Base-by-base conservation (phyloP, 257 asterid genomes). In the Penstemon eatonii region DNA sequence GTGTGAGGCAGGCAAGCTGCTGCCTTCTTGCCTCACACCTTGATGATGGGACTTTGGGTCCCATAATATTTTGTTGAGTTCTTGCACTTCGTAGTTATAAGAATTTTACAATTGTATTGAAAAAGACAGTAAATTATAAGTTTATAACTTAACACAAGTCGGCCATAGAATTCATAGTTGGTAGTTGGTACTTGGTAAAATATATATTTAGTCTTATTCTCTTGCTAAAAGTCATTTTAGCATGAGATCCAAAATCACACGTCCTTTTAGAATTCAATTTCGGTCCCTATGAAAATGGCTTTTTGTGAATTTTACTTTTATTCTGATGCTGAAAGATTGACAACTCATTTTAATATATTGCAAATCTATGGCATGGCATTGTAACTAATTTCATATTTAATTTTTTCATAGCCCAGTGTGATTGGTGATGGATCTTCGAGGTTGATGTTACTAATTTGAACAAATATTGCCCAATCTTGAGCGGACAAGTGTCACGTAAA, bases 251-350 rank as follows among this genome's bases (percentile, higher is more conserved):
- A 65, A 78, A 73, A 57, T 52, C 75, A 66, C 67, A 65, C 75
- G 60, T 63, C 68, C 55, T 63, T 25, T 25, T 1, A 25, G 33
- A 25, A 25, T 73, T 64, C 49, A 53, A 60, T 57, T 51, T 70
- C 76, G 69, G 57, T 77, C 63, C n/a, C 57, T 47, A 62, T 40
- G 67, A 56, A 61, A 63, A 59, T 38, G 60, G 53, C 44, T 52
- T 54, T 70, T 50, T 75, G 37, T 59, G 68, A 67, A 68, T 64
- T 8, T 69, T 3, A 44, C 76, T 66, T 71, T 76, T 72, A 11
- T 55, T 63, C 33, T 63, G 75, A 72, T 72, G 78, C 63, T 68
- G 81, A 77, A 68, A 77, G 51, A 51, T 51, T 72, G 75, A 68
- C 78, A 56, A 68, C 75, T 68, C 81, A 72, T 62, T 65, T 55